phyloP scores from a whole-genome alignment of 495 filamentous ascomycete species.

The Penicillium flavigenum region DNA sequence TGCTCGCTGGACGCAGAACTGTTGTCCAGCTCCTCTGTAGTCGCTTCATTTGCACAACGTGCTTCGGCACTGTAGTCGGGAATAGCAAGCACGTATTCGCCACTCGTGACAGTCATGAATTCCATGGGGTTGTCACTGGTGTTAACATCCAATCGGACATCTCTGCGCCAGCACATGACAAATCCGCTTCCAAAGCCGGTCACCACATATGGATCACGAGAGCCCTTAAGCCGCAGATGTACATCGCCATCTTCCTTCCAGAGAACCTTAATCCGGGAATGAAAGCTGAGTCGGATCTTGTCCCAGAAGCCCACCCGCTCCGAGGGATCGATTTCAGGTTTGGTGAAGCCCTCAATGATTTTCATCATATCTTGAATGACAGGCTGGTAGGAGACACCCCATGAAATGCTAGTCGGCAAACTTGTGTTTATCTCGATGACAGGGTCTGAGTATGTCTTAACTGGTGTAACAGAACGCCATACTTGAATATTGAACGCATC shows the following conservation, averaged over 20 bases:
- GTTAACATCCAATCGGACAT: slow-evolving; percentile 83
- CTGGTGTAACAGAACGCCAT: slow-evolving; percentile 86
- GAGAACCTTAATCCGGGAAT: slow-evolving; percentile 82
- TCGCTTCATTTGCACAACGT: slow-evolving; percentile 58
- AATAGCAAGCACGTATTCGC: slow-evolving; percentile 89
- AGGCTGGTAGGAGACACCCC: slow-evolving; percentile 96
- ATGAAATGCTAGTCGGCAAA: slow-evolving; percentile 87
- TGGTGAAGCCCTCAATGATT: slow-evolving; percentile 96
- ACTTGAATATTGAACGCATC: slow-evolving; percentile 75
- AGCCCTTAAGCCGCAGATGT: slow-evolving; percentile 86
- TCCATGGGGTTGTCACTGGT: slow-evolving; percentile 79
- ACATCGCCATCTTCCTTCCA: slow-evolving; percentile 98
- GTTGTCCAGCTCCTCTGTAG: slow-evolving; percentile 60
- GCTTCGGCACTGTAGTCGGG: slow-evolving; percentile 91
- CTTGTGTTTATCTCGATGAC: slow-evolving; percentile 88
- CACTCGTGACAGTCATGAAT: slow-evolving; percentile 94
- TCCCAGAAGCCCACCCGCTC: slow-evolving; percentile 98
- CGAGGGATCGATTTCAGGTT: slow-evolving; percentile 88
- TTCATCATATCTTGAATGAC: slow-evolving; percentile 99
- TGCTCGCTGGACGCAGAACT: slow-evolving; percentile 61
- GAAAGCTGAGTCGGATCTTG: slow-evolving; percentile 92
- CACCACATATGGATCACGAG: slow-evolving; percentile 89
- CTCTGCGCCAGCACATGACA: slow-evolving; percentile 94
- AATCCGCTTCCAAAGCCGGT: slow-evolving; percentile 93
- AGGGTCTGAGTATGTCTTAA: slow-evolving; percentile 96